phyloP scores from a whole-genome alignment of 805 yeast genomes.

The Monosporozyma solicola region DNA sequence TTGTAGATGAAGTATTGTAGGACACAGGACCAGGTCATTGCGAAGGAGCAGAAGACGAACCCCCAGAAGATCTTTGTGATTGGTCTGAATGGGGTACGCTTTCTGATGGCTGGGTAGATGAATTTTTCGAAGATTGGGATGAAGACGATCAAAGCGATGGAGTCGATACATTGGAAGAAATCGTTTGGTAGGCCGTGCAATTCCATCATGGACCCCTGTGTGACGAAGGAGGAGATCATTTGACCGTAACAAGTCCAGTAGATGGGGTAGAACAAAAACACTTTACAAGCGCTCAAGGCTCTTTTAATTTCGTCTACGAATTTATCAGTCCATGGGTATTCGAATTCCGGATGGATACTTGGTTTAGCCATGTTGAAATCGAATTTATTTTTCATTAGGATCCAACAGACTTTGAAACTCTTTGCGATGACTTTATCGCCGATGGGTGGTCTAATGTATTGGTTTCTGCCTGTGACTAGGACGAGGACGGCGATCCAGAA shows the following conservation, averaged over 20 bases:
- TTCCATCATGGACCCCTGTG: conserved; percentile 69
- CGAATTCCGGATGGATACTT: conserved; percentile 37
- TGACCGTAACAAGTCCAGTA: conserved; percentile 70
- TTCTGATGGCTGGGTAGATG: conserved; percentile 47
- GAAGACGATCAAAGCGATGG: conserved; percentile 66
- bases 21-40: conserved; percentile 72
- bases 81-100: conserved; percentile 50
- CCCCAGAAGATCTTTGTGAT: conserved; percentile 65
- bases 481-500: conserved; percentile 51
- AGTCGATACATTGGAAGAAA: conserved; percentile 65
- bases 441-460: conserved; percentile 51
- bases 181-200: conserved; percentile 75
- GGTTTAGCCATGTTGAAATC: conserved; percentile 52
- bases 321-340: conserved; percentile 52
- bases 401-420: conserved; percentile 38
- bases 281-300: conserved; percentile 62
- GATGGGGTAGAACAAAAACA: conserved; percentile 59
- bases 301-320: conserved; percentile 68
- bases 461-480: conserved; percentile 43
- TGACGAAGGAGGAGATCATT: conserved; percentile 62
- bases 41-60: conserved; percentile 50
- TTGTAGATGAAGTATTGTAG: conserved; percentile 61
- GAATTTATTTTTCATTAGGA: conserved; percentile 40
- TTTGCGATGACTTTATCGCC: conserved; percentile 51
- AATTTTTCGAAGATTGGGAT: conserved; percentile 60